These are phyloP conservation scores for Syncephalastrum sp. DNA, from an alignment of 371 early-diverging fungal genomes.

Conservation along the genomic window DNA sequence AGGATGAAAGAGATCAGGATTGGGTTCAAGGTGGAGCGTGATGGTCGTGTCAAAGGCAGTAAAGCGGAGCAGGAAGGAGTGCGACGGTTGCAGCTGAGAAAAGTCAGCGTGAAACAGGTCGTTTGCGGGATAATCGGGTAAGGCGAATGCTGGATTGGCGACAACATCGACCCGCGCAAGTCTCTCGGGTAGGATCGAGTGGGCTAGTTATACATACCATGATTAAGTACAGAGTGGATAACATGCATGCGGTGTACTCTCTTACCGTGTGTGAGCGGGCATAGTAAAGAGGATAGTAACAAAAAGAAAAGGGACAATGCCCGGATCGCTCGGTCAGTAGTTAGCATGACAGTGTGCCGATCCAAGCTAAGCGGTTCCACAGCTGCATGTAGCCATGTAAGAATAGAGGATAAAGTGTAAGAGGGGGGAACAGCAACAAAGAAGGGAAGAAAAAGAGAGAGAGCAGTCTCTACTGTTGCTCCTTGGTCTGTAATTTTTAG, in stretches of 20 bases:
- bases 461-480: too few species aligned
- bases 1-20: slow-evolving; percentile 72
- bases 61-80: slow-evolving; percentile 54
- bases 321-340: too few species aligned
- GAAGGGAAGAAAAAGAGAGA: too few species aligned
- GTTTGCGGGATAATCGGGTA: background rate
- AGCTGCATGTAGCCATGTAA: too few species aligned
- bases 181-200: background rate
- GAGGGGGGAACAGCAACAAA: too few species aligned
- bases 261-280: too few species aligned
- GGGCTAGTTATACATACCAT: too few species aligned
- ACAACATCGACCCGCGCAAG: slow-evolving; percentile 1
- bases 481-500: too few species aligned
- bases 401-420: too few species aligned
- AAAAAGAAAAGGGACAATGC: too few species aligned
- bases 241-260: too few species aligned
- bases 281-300: background rate
- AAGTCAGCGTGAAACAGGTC: background rate
- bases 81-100: slow-evolving; percentile 31
- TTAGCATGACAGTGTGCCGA: slow-evolving; percentile 4
- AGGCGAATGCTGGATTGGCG: background rate
- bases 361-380: background rate
- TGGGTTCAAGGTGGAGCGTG: slow-evolving; percentile 69
- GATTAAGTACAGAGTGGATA: too few species aligned
- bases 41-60: slow-evolving; percentile 67